Evolutionary conservation across 192 early-diverging fungal species (phyloP).

Genomic region (Rhizoclosmatium sp.): DNA sequence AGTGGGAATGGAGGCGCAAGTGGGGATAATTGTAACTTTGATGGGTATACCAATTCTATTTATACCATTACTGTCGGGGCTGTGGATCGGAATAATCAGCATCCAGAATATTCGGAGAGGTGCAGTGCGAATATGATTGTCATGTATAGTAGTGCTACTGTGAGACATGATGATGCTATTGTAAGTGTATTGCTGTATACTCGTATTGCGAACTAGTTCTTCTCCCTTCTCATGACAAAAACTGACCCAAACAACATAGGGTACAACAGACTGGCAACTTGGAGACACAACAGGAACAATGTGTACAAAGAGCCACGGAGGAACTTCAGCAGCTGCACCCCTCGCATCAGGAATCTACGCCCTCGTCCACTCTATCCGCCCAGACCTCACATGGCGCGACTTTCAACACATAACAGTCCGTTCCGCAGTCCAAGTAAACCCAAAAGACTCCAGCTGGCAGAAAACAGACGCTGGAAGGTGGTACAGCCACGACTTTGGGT

Average conservation of each 20-base stretch:
- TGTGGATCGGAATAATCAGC: conserved; percentile 75
- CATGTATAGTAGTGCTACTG: conserved; percentile 81
- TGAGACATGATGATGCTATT: conserved; percentile 63
- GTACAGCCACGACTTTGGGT: conserved; percentile 95
- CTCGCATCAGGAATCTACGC: conserved; percentile 90
- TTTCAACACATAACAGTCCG: conserved; percentile 86
- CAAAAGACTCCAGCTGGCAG: conserved; percentile 78
- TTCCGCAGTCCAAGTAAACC: conserved; percentile 76
- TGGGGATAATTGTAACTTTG: conserved; percentile 91
- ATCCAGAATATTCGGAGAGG: conserved; percentile 86
- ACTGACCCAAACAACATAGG: conserved; percentile 50
- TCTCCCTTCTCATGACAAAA: not conserved
- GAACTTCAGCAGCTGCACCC: conserved; percentile 96
- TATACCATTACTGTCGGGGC: conserved; percentile 95
- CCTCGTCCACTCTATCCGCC: conserved; percentile 73
- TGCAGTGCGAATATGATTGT: conserved; percentile 90
- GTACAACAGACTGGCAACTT: conserved; percentile 82
- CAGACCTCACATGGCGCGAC: conserved; percentile 97
- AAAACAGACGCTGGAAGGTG: conserved; percentile 70
- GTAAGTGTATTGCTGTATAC: conserved; percentile 57
- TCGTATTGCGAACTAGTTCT: not conserved
- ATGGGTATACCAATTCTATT: conserved; percentile 95
- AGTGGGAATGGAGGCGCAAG: conserved; percentile 86
- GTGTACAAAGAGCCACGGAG: conserved; percentile 85
- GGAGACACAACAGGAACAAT: conserved; percentile 29